These are phyloP conservation scores for Didymella lethalis DNA, from an alignment of 2,329 filamentous ascomycete genomes.

Conservation along the genomic window DNA sequence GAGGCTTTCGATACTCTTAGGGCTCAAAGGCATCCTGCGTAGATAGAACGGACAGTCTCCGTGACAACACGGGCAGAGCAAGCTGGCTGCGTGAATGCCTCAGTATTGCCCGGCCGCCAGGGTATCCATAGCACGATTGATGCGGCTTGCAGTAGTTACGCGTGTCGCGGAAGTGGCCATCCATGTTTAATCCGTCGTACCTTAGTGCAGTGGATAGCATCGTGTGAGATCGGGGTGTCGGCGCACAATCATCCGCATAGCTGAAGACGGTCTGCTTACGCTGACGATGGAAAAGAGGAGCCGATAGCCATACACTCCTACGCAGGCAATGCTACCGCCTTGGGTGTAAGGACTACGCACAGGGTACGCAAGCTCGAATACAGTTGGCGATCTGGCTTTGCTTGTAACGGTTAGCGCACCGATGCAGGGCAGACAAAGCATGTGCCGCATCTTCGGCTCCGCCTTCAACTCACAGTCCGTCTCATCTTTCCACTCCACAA, in stretches of 20 bases:
- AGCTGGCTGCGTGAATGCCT: conserved; percentile 11
- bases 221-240: conserved; percentile 19
- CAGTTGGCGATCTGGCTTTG: conserved; percentile 15
- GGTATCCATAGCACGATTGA: conserved; percentile 2
- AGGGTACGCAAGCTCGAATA: conserved; percentile 21
- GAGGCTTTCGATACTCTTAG: not conserved
- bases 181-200: conserved; percentile 13
- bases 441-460: conserved; percentile 29
- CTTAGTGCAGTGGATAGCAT: conserved; percentile 10
- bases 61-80: not conserved
- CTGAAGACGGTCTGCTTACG: conserved; percentile 9
- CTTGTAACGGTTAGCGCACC: conserved; percentile 12
- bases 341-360: conserved; percentile 10
- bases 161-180: conserved; percentile 14
- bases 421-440: conserved; percentile 21
- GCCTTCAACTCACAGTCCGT: conserved; percentile 35
- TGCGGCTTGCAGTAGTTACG: conserved; percentile 15
- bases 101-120: conserved; percentile 22
- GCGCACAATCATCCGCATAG: conserved; percentile 11
- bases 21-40: conserved; percentile 3
- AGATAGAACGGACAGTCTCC: conserved; percentile 1
- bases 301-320: conserved; percentile 14
- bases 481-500: conserved; percentile 27
- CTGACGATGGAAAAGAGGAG: conserved; percentile 25
- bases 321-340: conserved; percentile 11